phyloP scores from a whole-genome alignment of 768 basidiomycete species.

The Boletus subcaerulescens region DNA sequence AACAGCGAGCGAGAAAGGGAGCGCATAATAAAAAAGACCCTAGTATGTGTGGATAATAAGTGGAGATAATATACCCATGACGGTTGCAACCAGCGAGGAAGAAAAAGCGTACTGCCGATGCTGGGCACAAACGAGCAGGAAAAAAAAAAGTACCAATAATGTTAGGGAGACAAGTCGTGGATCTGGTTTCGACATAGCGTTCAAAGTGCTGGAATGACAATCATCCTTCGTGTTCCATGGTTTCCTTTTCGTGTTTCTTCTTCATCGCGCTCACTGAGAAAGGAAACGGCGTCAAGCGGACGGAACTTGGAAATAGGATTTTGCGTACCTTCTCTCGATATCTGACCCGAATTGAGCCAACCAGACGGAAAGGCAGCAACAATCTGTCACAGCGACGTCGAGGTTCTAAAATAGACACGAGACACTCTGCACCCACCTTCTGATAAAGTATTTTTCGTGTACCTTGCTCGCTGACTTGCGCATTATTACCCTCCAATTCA shows the following conservation, averaged over 20 bases:
- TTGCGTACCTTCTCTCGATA: conserved; percentile 76
- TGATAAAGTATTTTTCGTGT: conserved; percentile 78
- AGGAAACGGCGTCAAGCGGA: background rate
- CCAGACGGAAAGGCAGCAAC: conserved; percentile 78
- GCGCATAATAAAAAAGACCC: conserved; percentile 12
- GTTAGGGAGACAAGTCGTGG: conserved; percentile 11
- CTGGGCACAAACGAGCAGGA: background rate
- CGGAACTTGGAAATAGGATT: background rate
- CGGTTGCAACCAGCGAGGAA: background rate
- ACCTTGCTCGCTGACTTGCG: conserved; percentile 78
- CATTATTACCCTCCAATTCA: conserved; percentile 60
- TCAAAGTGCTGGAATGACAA: background rate
- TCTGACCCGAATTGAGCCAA: conserved; percentile 84
- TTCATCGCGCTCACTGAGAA: conserved; percentile 77
- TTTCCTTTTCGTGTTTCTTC: conserved; percentile 74
- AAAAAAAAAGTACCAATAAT: conserved; percentile 16
- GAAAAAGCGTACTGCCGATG: background rate
- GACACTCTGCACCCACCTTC: conserved; percentile 43
- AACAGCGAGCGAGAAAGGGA: background rate
- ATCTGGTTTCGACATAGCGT: background rate
- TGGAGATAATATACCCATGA: conserved; percentile 16
- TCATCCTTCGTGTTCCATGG: conserved; percentile 53
- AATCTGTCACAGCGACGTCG: conserved; percentile 42
- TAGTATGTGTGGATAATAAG: conserved; percentile 14
- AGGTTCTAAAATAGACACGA: background rate